Evolutionary conservation across 345 rosid species (phyloP).

Genomic region (Raphanus raphanistrum): DNA sequence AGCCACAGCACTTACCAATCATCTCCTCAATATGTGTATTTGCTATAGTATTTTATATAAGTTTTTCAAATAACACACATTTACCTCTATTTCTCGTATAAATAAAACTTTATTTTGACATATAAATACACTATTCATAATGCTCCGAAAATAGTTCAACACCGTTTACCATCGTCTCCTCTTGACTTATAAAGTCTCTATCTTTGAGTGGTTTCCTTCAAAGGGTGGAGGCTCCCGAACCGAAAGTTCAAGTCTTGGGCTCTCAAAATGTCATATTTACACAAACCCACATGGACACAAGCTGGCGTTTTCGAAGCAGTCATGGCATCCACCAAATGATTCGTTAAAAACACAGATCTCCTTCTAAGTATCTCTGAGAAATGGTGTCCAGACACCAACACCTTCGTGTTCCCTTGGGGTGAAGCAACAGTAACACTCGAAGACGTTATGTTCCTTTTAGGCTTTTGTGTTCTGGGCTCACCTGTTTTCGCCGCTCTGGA

Average conservation of each 20-base stretch:
- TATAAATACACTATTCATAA: no score
- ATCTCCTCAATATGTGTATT: background rate
- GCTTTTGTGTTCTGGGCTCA: constrained; percentile 48
- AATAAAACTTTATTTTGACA: no score
- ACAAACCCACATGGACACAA: constrained; percentile 37
- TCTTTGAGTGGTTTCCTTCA: constrained; percentile 28
- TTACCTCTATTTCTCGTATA: no score
- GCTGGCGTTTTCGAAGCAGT: constrained; percentile 55
- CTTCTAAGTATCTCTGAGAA: no score
- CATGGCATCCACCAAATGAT: constrained; percentile 31
- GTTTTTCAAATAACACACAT: no score
- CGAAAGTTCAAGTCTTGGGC: constrained; percentile 47
- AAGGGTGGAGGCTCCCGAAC: constrained; percentile 33
- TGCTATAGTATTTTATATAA: no score
- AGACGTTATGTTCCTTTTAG: constrained; percentile 46
- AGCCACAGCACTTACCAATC: no score
- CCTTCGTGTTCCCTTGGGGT: no score
- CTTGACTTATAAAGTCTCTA: constrained; percentile 15
- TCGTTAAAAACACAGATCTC: constrained; percentile 23
- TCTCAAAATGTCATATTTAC: constrained; percentile 31
- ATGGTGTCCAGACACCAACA: no score
- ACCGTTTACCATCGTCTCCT: background rate
- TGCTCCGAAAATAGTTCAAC: no score
- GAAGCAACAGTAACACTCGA: constrained; percentile 53
- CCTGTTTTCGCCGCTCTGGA: constrained; percentile 33